A percentile compares a stretch with the other conserved stretches of the same genome.
These are phyloP conservation scores for Piromyces sp. DNA, from an alignment of 192 early-diverging fungal species.

Conservation along the genomic window DNA sequence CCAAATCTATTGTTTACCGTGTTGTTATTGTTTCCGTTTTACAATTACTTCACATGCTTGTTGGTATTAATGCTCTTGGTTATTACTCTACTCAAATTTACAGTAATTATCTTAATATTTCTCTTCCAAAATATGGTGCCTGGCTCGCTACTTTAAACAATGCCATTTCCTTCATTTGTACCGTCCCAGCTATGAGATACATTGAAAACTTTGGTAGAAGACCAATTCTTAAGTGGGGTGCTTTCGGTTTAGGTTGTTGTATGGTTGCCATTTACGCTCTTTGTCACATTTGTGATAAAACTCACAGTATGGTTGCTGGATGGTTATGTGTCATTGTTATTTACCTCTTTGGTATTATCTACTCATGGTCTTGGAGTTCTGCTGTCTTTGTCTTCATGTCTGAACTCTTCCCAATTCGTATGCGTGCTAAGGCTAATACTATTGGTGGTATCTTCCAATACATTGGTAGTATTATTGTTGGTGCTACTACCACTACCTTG, in stretches of 20 bases:
- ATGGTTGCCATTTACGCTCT: background rate
- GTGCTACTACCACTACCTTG: background rate
- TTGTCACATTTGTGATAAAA: background rate
- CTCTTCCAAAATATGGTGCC: background rate
- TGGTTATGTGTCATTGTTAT: background rate
- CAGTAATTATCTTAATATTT: background rate
- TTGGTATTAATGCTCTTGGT: background rate
- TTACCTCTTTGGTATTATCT: background rate
- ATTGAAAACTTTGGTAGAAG: background rate
- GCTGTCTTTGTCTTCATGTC: background rate
- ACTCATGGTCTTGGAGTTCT: background rate
- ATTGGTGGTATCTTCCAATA: background rate
- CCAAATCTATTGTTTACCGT: background rate
- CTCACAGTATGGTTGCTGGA: background rate
- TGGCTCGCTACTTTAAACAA: background rate
- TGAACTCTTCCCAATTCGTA: background rate
- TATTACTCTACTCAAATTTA: background rate
- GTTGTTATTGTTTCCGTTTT: background rate
- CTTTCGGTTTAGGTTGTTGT: background rate
- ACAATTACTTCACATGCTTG: background rate
- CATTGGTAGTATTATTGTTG: background rate
- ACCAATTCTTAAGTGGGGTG: background rate
- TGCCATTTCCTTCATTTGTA: background rate
- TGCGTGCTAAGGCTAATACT: background rate
- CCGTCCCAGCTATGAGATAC: background rate